phyloP scores from a whole-genome alignment of 495 filamentous ascomycete genomes.

The Lineolata rhizophorae region DNA sequence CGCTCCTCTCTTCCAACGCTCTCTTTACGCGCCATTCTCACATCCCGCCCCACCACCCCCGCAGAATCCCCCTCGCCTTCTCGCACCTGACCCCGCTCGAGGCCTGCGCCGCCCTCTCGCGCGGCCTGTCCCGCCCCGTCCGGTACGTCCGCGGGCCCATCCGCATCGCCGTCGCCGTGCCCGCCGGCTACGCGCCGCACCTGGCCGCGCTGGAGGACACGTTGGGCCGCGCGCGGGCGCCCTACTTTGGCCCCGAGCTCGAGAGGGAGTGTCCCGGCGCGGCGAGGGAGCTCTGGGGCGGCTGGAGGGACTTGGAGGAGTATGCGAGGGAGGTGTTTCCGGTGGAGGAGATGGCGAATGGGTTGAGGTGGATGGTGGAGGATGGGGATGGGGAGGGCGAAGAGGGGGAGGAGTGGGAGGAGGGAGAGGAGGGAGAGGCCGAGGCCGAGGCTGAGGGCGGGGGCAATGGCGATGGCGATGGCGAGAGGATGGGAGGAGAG shows the following conservation, averaged over 20 bases:
- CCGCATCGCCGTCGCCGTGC: conserved; percentile 68
- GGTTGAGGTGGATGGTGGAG: conserved; percentile 70
- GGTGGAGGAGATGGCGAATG: conserved; percentile 82
- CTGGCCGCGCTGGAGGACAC: conserved; percentile 46
- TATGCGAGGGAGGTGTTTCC: conserved; percentile 92
- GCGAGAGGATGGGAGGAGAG: too few species aligned
- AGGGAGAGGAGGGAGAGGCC: too few species aligned
- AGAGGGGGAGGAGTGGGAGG: too few species aligned
- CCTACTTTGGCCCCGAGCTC: conserved; percentile 46
- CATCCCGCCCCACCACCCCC: too few species aligned
- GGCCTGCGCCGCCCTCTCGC: conserved; percentile 58
- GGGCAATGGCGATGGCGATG: too few species aligned
- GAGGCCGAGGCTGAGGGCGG: too few species aligned
- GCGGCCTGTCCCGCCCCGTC: conserved; percentile 56
- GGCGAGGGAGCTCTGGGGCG: conserved; percentile 69
- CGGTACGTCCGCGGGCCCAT: conserved; percentile 57
- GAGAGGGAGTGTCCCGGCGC: conserved; percentile 42
- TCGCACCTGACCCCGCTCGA: conserved; percentile 67
- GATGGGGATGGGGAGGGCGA: too few species aligned
- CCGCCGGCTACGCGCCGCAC: conserved; percentile 75
- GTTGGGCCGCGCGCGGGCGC: conserved; percentile 37
- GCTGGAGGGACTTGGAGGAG: conserved; percentile 76
- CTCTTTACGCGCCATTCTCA: too few species aligned
- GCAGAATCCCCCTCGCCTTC: conserved; percentile 76
- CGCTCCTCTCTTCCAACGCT: too few species aligned